Evolutionary conservation across 1,284 basidiomycete species (phyloP), one percentile per base, ranked within the genome.

Genomic region (Trichosporon asahii): DNA sequence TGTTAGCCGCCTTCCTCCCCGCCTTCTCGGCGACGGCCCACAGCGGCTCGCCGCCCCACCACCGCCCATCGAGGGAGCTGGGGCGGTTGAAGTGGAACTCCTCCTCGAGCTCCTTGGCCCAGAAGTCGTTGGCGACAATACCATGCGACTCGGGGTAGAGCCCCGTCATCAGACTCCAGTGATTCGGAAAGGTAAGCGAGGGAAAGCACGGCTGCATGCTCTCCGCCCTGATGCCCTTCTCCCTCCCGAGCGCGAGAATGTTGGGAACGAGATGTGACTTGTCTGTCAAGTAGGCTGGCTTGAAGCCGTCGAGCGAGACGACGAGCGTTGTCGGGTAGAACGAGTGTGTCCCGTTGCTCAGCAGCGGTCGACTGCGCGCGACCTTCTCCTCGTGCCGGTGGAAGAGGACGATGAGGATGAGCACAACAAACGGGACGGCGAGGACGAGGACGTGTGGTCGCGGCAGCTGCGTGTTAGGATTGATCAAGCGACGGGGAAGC

Each of bases 41-140:
- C 86, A 95, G 90, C 35, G 94, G 93, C 79, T 95, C 92, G 64
- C 94, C 94, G 40, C 87, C 82, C 94, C 94, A 95, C 92, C 94
- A 96, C 0, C 84, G 77, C 0, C 90, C 78, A 70, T 89, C 86
- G 89, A 89, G 91, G 33, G 86, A 88, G 1, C 87, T 87, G 5
- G 88, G 85, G 4, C 85, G 84, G 70, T 89, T 90, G 78, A 94
- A 77, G 3, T 72, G 65, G 55, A 79, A 79, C 44, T 75, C 72
- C 25, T 64, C 83, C 31, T 86, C 75, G 0, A 86, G 85, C 5
- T 79, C 79, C 0, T 91, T 93, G 78, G 94, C 92, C 88, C 89
- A 94, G 78, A 97, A 97, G 76, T 93, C 91, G 78, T 97, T 97
- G 14, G 89, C 94, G 12, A 97, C 88, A 66, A 97, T 95, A 5